A percentile compares a stretch with the other conserved stretches of the same genome.
Conservation (phyloP, 2,329 filamentous ascomycete species). For the Ceratocystis colombiana region DNA sequence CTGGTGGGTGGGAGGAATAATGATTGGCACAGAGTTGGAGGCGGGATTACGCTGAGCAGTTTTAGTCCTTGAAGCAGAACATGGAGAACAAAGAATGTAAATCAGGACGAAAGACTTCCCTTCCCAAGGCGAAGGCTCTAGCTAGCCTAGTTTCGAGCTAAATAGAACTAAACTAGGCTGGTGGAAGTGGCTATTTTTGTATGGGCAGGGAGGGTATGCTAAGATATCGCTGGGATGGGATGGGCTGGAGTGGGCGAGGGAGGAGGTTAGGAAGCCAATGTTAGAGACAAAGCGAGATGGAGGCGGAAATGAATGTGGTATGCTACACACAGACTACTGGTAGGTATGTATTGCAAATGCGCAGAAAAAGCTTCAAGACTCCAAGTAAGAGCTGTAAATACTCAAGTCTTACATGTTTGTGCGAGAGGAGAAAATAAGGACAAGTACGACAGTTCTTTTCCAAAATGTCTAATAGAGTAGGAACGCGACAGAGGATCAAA, state of each 20-base stretch:
- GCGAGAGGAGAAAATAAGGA: too few species aligned
- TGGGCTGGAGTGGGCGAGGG: neutral
- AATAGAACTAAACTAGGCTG: neutral
- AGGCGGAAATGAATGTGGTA: neutral
- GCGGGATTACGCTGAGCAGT: neutral
- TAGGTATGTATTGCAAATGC: neutral
- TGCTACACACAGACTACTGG: neutral
- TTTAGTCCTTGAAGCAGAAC: too few species aligned
- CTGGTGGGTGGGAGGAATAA: neutral
- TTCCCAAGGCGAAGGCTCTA: too few species aligned
- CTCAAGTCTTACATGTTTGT: too few species aligned
- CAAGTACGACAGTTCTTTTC: neutral
- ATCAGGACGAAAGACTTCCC: too few species aligned
- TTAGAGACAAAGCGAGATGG: neutral
- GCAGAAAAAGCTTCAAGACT: neutral
- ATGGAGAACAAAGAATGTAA: neutral
- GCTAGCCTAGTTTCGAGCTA: neutral
- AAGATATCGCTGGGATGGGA: neutral
- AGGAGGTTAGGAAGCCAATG: neutral
- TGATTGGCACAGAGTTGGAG: slow-evolving; percentile 2
- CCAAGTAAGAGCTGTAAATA: too few species aligned
- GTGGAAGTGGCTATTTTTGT: neutral
- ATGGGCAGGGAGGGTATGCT: neutral
- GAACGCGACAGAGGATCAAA: slow-evolving; percentile 15
- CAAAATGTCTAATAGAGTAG: neutral